Percentiles rank a stretch among this genome's conserved stretches.
These are phyloP conservation scores for Solanum pinnatisectum DNA, from an alignment of 257 asterid genomes.

Conservation along the genomic window DNA sequence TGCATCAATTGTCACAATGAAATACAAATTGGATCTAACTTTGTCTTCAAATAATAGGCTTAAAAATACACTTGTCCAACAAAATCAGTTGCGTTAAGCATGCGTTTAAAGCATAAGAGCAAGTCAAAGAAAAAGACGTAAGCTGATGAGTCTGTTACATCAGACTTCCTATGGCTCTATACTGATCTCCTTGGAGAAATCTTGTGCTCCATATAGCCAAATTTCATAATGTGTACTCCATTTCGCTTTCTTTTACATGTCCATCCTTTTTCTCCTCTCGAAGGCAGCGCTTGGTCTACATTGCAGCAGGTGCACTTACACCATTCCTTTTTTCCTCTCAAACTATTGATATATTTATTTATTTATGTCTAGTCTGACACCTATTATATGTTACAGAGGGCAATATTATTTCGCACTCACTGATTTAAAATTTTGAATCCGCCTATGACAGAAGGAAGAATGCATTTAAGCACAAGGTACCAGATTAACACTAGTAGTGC, in stretches of 20 bases:
- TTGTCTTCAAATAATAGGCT: neutral
- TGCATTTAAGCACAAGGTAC: slow-evolving; percentile 20
- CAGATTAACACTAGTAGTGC: slow-evolving; percentile 16
- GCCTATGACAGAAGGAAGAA: neutral
- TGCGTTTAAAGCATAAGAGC: neutral
- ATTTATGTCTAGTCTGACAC: neutral
- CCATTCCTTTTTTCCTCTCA: too few relatives aligned
- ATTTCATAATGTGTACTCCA: neutral
- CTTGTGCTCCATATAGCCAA: neutral
- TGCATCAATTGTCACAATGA: neutral
- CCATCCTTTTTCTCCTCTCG: too few relatives aligned
- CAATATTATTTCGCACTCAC: neutral
- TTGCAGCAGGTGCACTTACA: too few relatives aligned
- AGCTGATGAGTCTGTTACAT: neutral
- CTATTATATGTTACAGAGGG: neutral
- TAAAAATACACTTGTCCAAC: neutral
- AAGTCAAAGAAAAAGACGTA: neutral
- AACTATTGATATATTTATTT: neutral
- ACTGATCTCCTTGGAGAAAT: neutral
- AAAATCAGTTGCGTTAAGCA: neutral
- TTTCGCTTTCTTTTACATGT: neutral
- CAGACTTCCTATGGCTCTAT: neutral
- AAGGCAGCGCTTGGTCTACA: too few relatives aligned
- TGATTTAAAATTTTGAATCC: neutral
- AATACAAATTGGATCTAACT: neutral